Base-by-base conservation (phyloP, 2,329 filamentous ascomycete genomes). In the Cordyceps militaris region DNA sequence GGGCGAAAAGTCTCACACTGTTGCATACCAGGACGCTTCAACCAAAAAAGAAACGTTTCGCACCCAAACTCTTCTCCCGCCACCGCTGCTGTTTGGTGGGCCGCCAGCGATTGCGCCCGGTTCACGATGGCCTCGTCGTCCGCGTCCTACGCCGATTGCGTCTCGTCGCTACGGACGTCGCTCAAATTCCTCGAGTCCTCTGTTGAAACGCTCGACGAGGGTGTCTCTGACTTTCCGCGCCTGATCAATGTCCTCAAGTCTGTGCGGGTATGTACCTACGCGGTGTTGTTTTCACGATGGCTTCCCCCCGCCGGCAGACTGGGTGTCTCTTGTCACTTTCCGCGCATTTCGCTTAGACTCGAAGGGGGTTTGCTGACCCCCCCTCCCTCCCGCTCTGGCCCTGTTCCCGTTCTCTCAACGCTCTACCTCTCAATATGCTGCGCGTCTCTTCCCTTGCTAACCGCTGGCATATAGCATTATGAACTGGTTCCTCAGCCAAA, bases 401-500 rank as follows among this genome's bases (percentile, higher is more conserved):
- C 19, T 26, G 38, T 26, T 9, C 40, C 26, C 13, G 8, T 11
- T 13, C 7, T 44, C 28, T 44, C 52, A 10, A 23, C 26, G 24
- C 14, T 36, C 14, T 19, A 24, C 36, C 24, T 52, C 43, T 47
- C 16, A 40, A 38, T n/a, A 2, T 50, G 26, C 43, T 16, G 21
- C 14, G 34, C 21, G 16, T 38, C 50, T 52, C 50, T 47, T 14
- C 34, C 48, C 16, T n/a, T 40, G 21, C 32, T 49, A 49, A 47
- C 44, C 13, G n/a, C 28, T 26, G 16, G 28, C 16, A 48, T 10
- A 32, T 61, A 95, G 87, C 92, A 96, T 75, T 97, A 96, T 73
- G 92, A 97, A 71, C 85, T 96, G 43, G 89, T 96, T 64, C 89
- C 91, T 16, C 90, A 96, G 69, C 84, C 88, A 13, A 89, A 89